Evolutionary conservation across 139 green algal species (phyloP).

Genomic region (Gonium pectorale): DNA sequence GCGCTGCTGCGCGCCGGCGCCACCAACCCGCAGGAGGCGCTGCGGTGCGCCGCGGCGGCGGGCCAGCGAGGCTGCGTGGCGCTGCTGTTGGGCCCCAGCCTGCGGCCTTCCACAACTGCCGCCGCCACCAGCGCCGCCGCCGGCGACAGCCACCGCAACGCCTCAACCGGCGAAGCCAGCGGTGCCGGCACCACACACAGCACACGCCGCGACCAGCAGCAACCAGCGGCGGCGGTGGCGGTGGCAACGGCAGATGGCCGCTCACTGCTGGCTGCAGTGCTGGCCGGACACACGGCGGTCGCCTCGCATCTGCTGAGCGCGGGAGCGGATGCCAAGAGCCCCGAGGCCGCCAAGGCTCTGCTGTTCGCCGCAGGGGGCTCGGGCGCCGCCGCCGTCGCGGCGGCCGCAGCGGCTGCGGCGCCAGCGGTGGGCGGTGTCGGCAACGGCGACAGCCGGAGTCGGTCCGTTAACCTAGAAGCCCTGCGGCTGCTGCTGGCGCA

Average conservation of each 20-base stretch:
- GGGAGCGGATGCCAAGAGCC: neutral
- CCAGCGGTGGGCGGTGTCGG: neutral
- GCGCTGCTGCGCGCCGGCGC: neutral
- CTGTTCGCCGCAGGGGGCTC: neutral
- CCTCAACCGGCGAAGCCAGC: too few species aligned
- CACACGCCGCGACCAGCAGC: too few species aligned
- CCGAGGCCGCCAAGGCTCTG: conserved; percentile 7
- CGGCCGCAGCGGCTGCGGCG: neutral
- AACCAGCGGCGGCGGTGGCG: neutral
- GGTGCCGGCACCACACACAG: too few species aligned
- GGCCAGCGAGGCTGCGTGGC: neutral
- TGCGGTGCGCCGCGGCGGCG: neutral
- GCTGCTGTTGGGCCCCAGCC: neutral
- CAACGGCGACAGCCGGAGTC: neutral
- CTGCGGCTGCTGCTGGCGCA: conserved; percentile 7
- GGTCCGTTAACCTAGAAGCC: neutral
- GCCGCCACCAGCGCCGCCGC: too few species aligned
- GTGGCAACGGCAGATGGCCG: neutral
- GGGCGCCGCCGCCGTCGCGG: neutral
- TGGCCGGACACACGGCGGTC: neutral
- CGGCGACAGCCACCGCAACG: too few species aligned
- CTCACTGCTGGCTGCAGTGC: neutral
- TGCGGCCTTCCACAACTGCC: too few species aligned
- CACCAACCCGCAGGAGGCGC: neutral
- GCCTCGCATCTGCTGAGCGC: neutral